phyloP scores from a whole-genome alignment of 2,329 filamentous ascomycete species.

The Trichoderma aggressivum region DNA sequence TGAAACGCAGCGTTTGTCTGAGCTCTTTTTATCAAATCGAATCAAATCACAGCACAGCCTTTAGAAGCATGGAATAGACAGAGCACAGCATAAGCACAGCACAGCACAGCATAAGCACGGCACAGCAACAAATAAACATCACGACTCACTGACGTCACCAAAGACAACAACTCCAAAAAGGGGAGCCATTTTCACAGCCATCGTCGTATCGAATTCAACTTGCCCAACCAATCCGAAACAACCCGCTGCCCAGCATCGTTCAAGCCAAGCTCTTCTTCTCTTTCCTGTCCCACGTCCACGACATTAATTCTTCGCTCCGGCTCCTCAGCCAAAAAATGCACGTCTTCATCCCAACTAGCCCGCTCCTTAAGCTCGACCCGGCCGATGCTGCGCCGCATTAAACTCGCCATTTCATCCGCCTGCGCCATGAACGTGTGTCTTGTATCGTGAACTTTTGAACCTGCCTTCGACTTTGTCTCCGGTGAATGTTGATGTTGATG shows the following conservation, averaged over 20 bases:
- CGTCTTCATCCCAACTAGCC: constrained; percentile 40
- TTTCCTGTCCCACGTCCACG: constrained; percentile 35
- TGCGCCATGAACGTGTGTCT: constrained; percentile 46
- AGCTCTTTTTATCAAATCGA: not conserved
- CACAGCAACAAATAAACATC: not conserved
- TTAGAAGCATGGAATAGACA: not conserved
- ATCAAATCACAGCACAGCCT: not conserved
- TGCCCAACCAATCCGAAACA: constrained; percentile 32
- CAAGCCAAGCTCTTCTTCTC: constrained; percentile 22
- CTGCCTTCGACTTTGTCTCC: not conserved
- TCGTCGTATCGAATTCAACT: not conserved
- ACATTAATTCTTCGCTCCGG: constrained; percentile 38
- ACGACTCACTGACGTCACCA: not conserved
- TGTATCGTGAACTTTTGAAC: not conserved
- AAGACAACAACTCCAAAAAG: not conserved
- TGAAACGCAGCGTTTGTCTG: not conserved
- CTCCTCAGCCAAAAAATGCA: constrained; percentile 34
- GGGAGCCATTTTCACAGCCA: not conserved
- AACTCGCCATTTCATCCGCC: constrained; percentile 43
- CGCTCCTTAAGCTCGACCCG: constrained; percentile 44
- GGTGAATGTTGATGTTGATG: too few relatives aligned
- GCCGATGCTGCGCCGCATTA: constrained; percentile 50
- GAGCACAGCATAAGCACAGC: not conserved
- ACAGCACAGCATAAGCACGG: too few relatives aligned
- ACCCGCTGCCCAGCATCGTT: constrained; percentile 26